Conservation (phyloP, 306 rosid genomes). For the Cucumis melo region DNA sequence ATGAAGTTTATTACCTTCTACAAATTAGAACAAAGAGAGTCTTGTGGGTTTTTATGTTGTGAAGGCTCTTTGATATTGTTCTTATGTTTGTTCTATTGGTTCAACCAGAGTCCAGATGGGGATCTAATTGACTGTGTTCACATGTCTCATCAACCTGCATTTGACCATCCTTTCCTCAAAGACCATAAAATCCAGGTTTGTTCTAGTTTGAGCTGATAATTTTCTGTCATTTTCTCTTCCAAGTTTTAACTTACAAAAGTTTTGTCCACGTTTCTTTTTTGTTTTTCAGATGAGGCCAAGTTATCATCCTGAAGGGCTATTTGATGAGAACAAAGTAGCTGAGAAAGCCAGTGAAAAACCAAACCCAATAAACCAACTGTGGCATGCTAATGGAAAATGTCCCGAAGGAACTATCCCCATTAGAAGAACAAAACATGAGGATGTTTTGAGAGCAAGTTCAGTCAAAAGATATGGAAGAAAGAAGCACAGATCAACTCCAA, state of each 20-base stretch:
- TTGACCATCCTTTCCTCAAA: constrained; percentile 91
- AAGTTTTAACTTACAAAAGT: not conserved
- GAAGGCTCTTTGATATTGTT: not conserved
- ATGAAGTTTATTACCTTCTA: not conserved
- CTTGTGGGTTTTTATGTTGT: not conserved
- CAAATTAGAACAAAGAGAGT: constrained; percentile 5
- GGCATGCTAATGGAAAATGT: constrained; percentile 80
- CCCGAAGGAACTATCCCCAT: constrained; percentile 81
- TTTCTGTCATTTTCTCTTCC: not conserved
- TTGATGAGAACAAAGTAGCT: constrained; percentile 52
- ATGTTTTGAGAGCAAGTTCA: constrained; percentile 83
- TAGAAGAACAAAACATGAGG: constrained; percentile 75
- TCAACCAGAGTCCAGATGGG: constrained; percentile 93
- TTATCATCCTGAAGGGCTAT: constrained; percentile 80
- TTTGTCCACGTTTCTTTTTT: not conserved
- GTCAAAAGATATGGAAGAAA: constrained; percentile 79
- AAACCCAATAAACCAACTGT: constrained; percentile 45
- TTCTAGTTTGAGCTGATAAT: not conserved
- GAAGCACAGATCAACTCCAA: constrained; percentile 61
- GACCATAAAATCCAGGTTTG: constrained; percentile 60
- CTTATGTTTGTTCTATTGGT: constrained; percentile 1
- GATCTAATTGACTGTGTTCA: constrained; percentile 81
- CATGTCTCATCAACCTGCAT: constrained; percentile 82
- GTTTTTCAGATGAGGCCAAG: constrained; percentile 60
- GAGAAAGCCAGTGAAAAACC: constrained; percentile 33